Evolutionary conservation across 73 alveolate species (phyloP), one percentile per base, ranked within the genome.

Genomic region (Tetrahymena elliotti): DNA sequence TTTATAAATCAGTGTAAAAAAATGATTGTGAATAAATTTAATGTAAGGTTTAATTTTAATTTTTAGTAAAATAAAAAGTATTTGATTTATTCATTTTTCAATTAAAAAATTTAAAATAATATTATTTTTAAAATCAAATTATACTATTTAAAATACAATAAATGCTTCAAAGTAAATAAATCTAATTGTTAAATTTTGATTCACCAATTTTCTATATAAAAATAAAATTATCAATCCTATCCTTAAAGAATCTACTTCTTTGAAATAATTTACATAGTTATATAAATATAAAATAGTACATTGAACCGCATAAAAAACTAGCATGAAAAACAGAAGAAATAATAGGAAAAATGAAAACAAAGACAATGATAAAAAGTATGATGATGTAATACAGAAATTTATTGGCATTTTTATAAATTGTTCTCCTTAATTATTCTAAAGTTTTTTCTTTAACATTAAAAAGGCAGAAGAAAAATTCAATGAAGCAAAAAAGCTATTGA

Each of bases 401-500:
- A 6, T 6, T 68, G 16, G 22, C 8, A 68, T 27, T 68, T 6
- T 22, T 31, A n/a, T 22, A 68, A 36, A 18, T 52, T 31, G 1
- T 3, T 18, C 33, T 52, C 3, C 34, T 27, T 6, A n/a, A n/a
- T 68, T 68, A 27, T 68, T 68, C 34, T 31, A 3, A 27, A n/a
- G 22, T 68, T 68, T 27, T 24, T 24, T 24, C 36, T 68, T 4
- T 68, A 18, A 0, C 38, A 18, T 6, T 7, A 27, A 68, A 47
- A 68, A 93, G 95, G 82, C 96, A 20, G 83, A 94, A 39, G 95
- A 84, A 33, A 83, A 95, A 34, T 96, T 84, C 33, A 47, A 96
- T 84, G 97, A 96, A 94, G 97, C 96, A 11, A 84, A 84, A 54
- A 94, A 92, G 34, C 33, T 96, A 4, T 52, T 96, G 95, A 47